Percentiles rank a stretch among this genome's conserved stretches.
Conservation (phyloP, 2,329 filamentous ascomycete genomes). For the Diaporthe ampelina region DNA sequence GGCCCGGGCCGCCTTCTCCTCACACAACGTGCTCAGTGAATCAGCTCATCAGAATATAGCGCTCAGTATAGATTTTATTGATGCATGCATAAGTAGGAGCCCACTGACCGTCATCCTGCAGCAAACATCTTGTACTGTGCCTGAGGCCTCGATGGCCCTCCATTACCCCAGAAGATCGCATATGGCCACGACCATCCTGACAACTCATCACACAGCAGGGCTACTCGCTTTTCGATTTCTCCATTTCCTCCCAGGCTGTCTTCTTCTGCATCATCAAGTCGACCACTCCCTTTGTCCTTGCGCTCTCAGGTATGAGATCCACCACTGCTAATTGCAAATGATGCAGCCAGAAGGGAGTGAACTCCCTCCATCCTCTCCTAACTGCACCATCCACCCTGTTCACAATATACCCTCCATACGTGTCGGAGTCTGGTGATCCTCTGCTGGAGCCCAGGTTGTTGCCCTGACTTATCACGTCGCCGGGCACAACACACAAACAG, state of each 20-base stretch:
- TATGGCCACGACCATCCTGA: too few species aligned
- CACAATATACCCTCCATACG: slow-evolving; percentile 43
- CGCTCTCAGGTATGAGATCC: slow-evolving; percentile 34
- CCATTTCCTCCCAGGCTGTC: neutral
- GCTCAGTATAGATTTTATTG: neutral
- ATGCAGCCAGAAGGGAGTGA: slow-evolving; percentile 48
- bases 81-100: too few species aligned
- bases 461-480: slow-evolving; percentile 48
- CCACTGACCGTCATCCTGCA: too few species aligned
- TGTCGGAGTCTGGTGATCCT: slow-evolving; percentile 42
- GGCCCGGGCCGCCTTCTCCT: neutral
- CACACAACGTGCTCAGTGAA: neutral
- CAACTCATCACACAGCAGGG: too few species aligned
- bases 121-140: too few species aligned
- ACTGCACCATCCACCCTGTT: slow-evolving; percentile 46
- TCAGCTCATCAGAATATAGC: neutral
- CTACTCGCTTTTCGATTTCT: slow-evolving; percentile 21
- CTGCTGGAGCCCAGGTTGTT: slow-evolving; percentile 43
- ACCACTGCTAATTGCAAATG: slow-evolving; percentile 39
- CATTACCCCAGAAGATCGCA: too few species aligned
- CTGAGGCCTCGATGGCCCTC: too few species aligned
- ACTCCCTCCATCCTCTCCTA: slow-evolving; percentile 43
- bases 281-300: neutral
- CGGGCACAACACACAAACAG: slow-evolving; percentile 48
- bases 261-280: neutral